Evolutionary conservation across 75 land plant species (phyloP).

Genomic region (Selaginella tamariscina): DNA sequence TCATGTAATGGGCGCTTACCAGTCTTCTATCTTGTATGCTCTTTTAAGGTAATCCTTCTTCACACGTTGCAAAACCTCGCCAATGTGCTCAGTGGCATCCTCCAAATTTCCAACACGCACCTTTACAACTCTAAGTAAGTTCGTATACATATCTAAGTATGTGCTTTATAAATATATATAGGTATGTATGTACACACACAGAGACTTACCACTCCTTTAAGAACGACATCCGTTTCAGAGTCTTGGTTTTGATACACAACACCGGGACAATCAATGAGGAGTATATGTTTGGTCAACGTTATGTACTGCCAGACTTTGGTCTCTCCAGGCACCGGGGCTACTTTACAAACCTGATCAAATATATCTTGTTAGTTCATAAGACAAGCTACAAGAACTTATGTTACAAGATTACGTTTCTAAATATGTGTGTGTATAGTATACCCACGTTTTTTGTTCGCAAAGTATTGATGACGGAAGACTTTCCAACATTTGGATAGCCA

Average conservation of each 20-base stretch:
- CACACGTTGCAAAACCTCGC: constrained; percentile 76
- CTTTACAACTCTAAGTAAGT: no score
- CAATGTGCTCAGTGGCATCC: constrained; percentile 93
- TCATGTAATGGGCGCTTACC: constrained; percentile 34
- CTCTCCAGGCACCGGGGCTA: constrained; percentile 96
- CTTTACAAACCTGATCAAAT: constrained; percentile 75
- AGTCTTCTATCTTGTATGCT: constrained; percentile 79
- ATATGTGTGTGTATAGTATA: background rate
- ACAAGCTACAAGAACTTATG: background rate
- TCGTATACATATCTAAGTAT: background rate
- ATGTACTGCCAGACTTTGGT: constrained; percentile 99
- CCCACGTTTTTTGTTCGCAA: constrained; percentile 76
- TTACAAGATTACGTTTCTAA: background rate
- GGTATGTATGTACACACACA: background rate
- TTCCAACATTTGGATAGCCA: constrained; percentile 88
- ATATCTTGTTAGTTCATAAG: background rate
- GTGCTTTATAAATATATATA: background rate
- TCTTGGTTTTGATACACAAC: constrained; percentile 87
- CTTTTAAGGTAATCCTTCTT: constrained; percentile 81
- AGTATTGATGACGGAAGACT: constrained; percentile 95
- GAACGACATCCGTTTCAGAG: constrained; percentile 83
- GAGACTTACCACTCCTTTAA: constrained; percentile 88
- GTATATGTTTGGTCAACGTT: constrained; percentile 89
- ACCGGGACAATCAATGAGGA: constrained; percentile 94
- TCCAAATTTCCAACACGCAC: constrained; percentile 85